Conservation (phyloP, 1,284 basidiomycete genomes). For the Fomes fomentarius region DNA sequence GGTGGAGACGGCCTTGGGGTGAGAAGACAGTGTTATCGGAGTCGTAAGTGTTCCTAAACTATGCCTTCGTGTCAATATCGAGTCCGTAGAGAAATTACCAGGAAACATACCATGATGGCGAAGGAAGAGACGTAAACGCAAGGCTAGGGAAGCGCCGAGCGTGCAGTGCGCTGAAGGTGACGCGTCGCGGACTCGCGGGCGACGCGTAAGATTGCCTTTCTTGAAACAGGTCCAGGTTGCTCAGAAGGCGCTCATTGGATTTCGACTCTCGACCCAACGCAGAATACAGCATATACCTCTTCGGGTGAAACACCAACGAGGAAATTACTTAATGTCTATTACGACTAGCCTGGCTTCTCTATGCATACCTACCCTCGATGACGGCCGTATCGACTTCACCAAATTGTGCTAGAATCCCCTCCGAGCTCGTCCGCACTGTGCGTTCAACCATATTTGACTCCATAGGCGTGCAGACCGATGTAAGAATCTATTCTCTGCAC, state of each 20-base stretch:
- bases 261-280: too few species aligned
- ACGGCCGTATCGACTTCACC: too few species aligned
- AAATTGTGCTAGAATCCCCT: too few species aligned
- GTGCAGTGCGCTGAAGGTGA: slow-evolving; percentile 21
- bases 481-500: too few species aligned
- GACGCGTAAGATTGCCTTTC: slow-evolving; percentile 29
- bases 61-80: slow-evolving; percentile 10
- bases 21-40: slow-evolving; percentile 97
- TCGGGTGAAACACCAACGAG: too few species aligned
- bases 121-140: slow-evolving; percentile 15
- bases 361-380: too few species aligned
- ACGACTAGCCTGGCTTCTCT: too few species aligned
- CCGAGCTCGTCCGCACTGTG: too few species aligned
- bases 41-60: slow-evolving; percentile 96
- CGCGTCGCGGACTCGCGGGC: slow-evolving; percentile 27
- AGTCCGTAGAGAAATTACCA: not conserved
- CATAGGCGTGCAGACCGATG: too few species aligned
- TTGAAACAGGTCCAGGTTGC: slow-evolving; percentile 4
- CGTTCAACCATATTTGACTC: too few species aligned
- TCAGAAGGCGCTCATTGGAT: not conserved
- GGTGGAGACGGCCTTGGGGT: slow-evolving; percentile 87
- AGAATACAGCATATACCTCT: too few species aligned
- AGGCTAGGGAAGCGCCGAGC: slow-evolving; percentile 11
- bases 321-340: too few species aligned
- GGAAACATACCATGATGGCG: slow-evolving; percentile 21